phyloP scores from a whole-genome alignment of 1,139 yeast species.

The Pichia kudriavzevii region DNA sequence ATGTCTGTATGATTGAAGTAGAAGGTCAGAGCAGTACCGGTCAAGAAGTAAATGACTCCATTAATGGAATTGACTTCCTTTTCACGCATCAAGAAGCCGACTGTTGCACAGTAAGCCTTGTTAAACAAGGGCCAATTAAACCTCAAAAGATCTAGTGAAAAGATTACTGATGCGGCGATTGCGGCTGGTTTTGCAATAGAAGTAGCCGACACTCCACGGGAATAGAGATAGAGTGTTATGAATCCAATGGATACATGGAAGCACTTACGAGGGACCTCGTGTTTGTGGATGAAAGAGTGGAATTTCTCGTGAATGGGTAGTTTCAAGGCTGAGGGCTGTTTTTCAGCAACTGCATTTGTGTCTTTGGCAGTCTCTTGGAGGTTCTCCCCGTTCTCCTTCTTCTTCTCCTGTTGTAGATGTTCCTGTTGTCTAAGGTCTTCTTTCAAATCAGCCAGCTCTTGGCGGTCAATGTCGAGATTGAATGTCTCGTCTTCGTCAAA shows the following conservation, averaged over 20 bases:
- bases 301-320: constrained; percentile 21
- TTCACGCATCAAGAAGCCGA: constrained; percentile 81
- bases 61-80: constrained; percentile 63
- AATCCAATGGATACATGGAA: constrained; percentile 87
- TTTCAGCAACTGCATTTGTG: background rate
- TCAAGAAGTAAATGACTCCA: constrained; percentile 79
- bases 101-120: constrained; percentile 49
- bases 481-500: constrained; percentile 12
- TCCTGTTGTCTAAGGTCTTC: constrained; percentile 1
- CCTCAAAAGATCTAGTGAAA: constrained; percentile 62
- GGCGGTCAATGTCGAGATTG: background rate
- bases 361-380: no score
- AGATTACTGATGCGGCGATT: constrained; percentile 46
- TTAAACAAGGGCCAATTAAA: constrained; percentile 57
- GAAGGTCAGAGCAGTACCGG: constrained; percentile 72
- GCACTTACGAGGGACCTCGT: constrained; percentile 81
- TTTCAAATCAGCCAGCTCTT: no score
- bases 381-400: background rate
- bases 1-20: constrained; percentile 72
- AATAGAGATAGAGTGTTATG: constrained; percentile 65
- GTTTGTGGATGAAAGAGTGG: constrained; percentile 37
- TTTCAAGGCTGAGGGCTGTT: constrained; percentile 1
- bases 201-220: constrained; percentile 47
- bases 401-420: constrained; percentile 5
- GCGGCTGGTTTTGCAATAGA: constrained; percentile 55